phyloP scores from a whole-genome alignment of 306 rosid species.

The Sphenostylis stenocarpa region DNA sequence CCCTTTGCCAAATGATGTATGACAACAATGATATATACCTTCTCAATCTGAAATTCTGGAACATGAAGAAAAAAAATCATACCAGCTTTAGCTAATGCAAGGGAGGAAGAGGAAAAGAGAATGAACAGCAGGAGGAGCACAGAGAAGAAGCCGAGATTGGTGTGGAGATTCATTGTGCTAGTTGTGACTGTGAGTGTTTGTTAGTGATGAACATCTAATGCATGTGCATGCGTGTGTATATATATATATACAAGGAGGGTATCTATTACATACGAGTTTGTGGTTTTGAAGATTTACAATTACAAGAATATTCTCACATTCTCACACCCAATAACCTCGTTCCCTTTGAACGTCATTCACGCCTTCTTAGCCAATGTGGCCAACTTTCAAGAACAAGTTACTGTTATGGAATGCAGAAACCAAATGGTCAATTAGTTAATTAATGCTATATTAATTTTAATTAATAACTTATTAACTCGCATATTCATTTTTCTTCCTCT shows the following conservation, averaged over 20 bases:
- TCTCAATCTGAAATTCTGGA: neutral
- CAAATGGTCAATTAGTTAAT: neutral
- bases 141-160: conserved; percentile 22
- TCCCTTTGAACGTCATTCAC: no score
- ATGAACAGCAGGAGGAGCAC: conserved; percentile 29
- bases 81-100: conserved; percentile 57
- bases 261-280: neutral
- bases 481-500: no score
- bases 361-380: neutral
- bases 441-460: neutral
- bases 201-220: neutral
- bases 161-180: conserved; percentile 4
- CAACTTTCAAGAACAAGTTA: neutral
- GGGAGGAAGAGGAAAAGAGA: conserved; percentile 27
- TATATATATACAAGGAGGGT: no score
- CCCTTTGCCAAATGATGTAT: neutral
- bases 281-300: neutral
- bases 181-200: neutral
- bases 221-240: neutral
- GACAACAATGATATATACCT: neutral
- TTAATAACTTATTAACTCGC: neutral
- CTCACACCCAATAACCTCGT: no score
- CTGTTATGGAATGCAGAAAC: neutral
- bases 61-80: neutral
- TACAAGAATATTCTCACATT: no score